Percentiles rank a stretch among this genome's conserved stretches.
Evolutionary conservation across 352 stramenopile species (phyloP).

Genomic region (Thraustochytrium striatum): DNA sequence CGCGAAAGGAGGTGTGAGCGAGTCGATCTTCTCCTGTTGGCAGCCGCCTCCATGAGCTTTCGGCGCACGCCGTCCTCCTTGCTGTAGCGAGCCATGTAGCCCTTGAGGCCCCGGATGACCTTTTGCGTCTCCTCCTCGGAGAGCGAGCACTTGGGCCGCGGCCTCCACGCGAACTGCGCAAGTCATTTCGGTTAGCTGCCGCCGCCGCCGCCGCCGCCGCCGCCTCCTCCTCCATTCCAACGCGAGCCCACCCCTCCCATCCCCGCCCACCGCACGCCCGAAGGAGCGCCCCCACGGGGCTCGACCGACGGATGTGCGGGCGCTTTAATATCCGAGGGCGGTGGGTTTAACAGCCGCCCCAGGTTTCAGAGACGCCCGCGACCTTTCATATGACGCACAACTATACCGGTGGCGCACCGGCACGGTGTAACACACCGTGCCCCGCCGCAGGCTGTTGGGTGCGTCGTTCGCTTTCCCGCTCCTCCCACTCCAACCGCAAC

Average conservation of each 20-base stretch:
- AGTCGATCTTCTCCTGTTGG: conserved; percentile 38
- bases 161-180: conserved; percentile 76
- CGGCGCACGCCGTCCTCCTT: conserved; percentile 38
- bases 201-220: no score
- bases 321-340: no score
- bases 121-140: conserved; percentile 85
- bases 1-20: conserved; percentile 20
- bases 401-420: background rate
- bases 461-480: background rate
- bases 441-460: conserved; percentile 4
- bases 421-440: background rate
- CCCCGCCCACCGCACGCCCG: no score
- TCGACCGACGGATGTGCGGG: no score
- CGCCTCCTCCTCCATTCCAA: no score
- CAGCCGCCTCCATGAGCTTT: conserved; percentile 35
- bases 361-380: background rate
- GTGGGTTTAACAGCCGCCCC: background rate
- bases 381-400: background rate
- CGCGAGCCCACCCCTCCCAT: no score
- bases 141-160: conserved; percentile 84
- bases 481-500: no score
- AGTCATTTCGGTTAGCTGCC: background rate
- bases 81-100: conserved; percentile 68
- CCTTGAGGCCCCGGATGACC: conserved; percentile 93
- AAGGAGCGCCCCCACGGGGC: no score